Base-by-base conservation (phyloP, 495 filamentous ascomycete genomes). In the Parmelia sp. region DNA sequence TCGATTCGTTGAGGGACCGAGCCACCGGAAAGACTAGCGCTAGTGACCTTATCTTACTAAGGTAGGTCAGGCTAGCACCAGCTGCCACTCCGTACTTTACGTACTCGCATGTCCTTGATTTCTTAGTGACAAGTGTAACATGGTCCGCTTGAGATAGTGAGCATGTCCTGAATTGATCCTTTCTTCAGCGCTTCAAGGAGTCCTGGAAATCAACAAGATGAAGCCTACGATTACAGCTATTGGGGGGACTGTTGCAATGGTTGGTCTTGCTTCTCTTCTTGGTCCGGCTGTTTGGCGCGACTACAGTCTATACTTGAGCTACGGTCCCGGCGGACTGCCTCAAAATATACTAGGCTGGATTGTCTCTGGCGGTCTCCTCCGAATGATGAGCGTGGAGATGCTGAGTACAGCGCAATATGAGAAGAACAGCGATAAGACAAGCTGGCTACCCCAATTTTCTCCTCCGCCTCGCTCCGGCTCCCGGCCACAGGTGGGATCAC, bases 271-370 rank as follows among this genome's bases (percentile, higher is more conserved):
- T 53, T 31, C 49, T 4, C 11, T 51, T 29, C 49, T 53, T 53
- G 25, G 25, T 14, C 27, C 6, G 49, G 14, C 31, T 4, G 17
- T 53, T 9, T 53, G 49, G 49, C 49, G 27, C 15, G 25, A 53
- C 27, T 53, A 53, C 27, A 53, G 5, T 21, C 29, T 31, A 53
- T 33, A 17, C 49, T 8, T 53, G 27, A 53, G 27, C 49, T 33
- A 53, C 31, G 49, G 25, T 12, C 14, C 27, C 27, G 27, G 49
- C 49, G 49, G 49, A 31, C 19, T 64, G 70, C 75, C 70, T 74
- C 27, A 19, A 23, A 33, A 17, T 31, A 15, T 6, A 53, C 27
- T 53, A 19, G 27, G 49, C 49, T 53, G 27, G 49, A 21, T 33
- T 17, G 4, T 33, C 17, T 53, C 49, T 15, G 49, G 25, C 27